phyloP scores from a whole-genome alignment of 23 red algal species.

The Gracilaria gracilis region DNA sequence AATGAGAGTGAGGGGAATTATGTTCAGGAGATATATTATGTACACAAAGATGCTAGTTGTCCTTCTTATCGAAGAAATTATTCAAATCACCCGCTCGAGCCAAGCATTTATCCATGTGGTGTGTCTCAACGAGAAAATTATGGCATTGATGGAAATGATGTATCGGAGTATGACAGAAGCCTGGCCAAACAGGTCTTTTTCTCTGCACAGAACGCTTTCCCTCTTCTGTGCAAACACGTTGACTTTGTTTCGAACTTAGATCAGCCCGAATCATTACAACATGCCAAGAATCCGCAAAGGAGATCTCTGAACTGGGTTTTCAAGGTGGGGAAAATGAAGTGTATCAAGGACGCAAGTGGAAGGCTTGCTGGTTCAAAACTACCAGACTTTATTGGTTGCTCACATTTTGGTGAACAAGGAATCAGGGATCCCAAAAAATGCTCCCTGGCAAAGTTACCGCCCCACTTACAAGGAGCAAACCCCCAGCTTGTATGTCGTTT shows the following conservation, averaged over 20 bases:
- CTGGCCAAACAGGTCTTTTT: conserved; percentile 22
- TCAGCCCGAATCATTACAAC: neutral
- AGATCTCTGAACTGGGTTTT: neutral
- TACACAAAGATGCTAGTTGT: too few relatives aligned
- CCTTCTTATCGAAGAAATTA: too few relatives aligned
- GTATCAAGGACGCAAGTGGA: neutral
- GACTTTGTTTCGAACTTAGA: neutral
- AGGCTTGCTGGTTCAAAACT: neutral
- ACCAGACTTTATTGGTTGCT: neutral
- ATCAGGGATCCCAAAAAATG: neutral
- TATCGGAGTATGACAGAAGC: neutral
- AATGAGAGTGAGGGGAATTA: too few relatives aligned
- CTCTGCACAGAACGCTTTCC: conserved; percentile 1
- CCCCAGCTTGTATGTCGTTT: neutral
- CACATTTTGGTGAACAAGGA: neutral
- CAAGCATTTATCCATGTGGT: too few relatives aligned
- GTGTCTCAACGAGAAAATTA: neutral
- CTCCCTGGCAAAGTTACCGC: neutral
- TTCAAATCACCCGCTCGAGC: too few relatives aligned
- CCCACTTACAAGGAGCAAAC: neutral
- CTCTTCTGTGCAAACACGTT: conserved; percentile 3
- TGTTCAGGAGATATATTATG: too few relatives aligned
- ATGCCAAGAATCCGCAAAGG: neutral
- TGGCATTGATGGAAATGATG: neutral
- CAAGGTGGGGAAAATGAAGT: neutral